Conservation (phyloP, 1,284 basidiomycete species). For the Papiliotrema nemorosa region DNA sequence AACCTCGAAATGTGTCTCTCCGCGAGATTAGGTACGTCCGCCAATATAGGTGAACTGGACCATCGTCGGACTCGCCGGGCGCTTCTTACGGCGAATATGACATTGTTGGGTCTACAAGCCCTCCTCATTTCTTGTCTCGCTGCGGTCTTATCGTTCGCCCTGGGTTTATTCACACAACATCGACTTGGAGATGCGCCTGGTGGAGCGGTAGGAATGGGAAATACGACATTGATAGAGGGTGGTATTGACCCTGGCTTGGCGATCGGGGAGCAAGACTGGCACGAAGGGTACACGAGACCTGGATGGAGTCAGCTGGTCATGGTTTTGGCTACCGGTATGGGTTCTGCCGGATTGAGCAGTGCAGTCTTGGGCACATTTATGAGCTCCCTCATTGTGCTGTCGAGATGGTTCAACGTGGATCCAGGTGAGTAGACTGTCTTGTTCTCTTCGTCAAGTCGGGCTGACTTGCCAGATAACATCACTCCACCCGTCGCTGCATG, state of each 20-base stretch:
- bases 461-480: slow-evolving; percentile 70
- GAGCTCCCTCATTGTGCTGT: slow-evolving; percentile 77
- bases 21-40: slow-evolving; percentile 45
- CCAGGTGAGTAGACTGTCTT: slow-evolving; percentile 60
- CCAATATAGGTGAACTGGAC: slow-evolving; percentile 83
- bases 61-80: slow-evolving; percentile 61
- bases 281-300: slow-evolving; percentile 49
- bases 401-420: slow-evolving; percentile 70
- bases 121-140: slow-evolving; percentile 84
- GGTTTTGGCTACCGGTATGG: slow-evolving; percentile 85
- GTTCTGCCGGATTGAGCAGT: slow-evolving; percentile 75
- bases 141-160: slow-evolving; percentile 69
- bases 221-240: slow-evolving; percentile 10
- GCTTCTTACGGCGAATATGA: slow-evolving; percentile 77
- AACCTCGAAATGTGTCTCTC: slow-evolving; percentile 65
- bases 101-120: slow-evolving; percentile 89
- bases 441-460: not conserved
- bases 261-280: slow-evolving; percentile 35
- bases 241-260: slow-evolving; percentile 24
- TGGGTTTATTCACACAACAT: slow-evolving; percentile 64
- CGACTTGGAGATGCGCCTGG: slow-evolving; percentile 36
- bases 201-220: slow-evolving; percentile 11
- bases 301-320: slow-evolving; percentile 61
- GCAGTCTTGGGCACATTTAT: slow-evolving; percentile 86
- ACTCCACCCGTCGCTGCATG: slow-evolving; percentile 89